Conservation (phyloP, 148 eudicot genomes). For the Chenopodium berlandieri region DNA sequence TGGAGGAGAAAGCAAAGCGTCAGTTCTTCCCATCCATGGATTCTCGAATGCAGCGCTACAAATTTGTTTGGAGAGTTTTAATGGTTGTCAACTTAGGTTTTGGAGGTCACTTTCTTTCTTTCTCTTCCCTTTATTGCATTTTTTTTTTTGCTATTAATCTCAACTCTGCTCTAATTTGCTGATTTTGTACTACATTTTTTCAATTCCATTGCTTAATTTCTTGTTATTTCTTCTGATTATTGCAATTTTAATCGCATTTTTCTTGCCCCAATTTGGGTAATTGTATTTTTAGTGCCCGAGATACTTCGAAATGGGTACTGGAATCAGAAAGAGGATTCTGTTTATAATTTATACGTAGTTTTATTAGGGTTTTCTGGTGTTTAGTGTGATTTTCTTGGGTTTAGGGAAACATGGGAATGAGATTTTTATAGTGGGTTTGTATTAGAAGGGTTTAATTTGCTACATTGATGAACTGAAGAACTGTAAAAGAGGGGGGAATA, state of each 20-base stretch:
- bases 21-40: constrained; percentile 11
- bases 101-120: constrained; percentile 37
- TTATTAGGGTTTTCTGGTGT: background rate
- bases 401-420: background rate
- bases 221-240: background rate
- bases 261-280: no score
- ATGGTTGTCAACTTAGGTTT: constrained; percentile 59
- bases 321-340: background rate
- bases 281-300: no score
- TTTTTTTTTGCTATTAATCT: background rate
- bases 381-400: background rate
- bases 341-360: background rate
- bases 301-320: background rate
- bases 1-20: background rate
- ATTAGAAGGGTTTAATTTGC: background rate
- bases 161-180: background rate
- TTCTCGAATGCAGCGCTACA: constrained; percentile 30
- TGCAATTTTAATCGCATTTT: background rate
- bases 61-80: constrained; percentile 50
- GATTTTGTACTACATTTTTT: background rate
- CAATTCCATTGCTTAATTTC: background rate
- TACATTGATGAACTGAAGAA: background rate
- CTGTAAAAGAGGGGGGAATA: background rate
- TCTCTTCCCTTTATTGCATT: background rate
- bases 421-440: background rate